Conservation (phyloP, 805 yeast species). For the Schizosaccharomyces osmophilus region DNA sequence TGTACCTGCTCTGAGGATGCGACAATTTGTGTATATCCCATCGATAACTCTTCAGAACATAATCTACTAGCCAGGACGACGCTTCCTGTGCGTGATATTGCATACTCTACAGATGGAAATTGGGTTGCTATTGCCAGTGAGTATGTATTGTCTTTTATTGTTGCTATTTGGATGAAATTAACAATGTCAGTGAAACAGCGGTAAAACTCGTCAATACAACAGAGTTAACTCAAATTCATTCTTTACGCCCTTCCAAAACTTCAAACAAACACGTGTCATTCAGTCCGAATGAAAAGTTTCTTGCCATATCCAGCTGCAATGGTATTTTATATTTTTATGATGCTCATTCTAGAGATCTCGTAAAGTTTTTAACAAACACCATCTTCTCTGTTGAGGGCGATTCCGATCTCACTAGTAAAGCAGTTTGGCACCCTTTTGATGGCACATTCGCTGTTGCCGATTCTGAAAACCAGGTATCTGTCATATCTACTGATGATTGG, state of each 20-base stretch:
- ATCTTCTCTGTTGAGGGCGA: constrained; percentile 14
- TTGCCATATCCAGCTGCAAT: constrained; percentile 14
- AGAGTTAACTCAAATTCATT: constrained; percentile 17
- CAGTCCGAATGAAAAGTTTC: constrained; percentile 12
- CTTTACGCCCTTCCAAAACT: constrained; percentile 21
- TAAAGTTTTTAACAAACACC: constrained; percentile 11
- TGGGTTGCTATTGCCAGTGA: constrained; percentile 17
- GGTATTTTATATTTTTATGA: constrained; percentile 14
- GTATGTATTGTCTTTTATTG: constrained; percentile 4
- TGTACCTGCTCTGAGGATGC: constrained; percentile 25
- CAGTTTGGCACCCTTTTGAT: constrained; percentile 53
- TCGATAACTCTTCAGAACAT: constrained; percentile 8
- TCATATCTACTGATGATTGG: constrained; percentile 12
- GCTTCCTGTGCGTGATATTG: constrained; percentile 14
- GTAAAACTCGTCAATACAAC: constrained; percentile 12
- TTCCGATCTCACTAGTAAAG: constrained; percentile 25
- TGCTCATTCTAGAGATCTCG: constrained; percentile 8
- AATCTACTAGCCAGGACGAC: constrained; percentile 11
- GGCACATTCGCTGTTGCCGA: constrained; percentile 45
- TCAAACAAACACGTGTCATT: constrained; percentile 25
- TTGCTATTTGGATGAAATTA: neutral
- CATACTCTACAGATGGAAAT: constrained; percentile 15
- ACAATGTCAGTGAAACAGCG: constrained; percentile 10
- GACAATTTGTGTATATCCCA: constrained; percentile 11
- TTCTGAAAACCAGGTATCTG: constrained; percentile 14